Percentiles rank a stretch among this genome's conserved stretches.
Conservation (phyloP, 371 early-diverging fungal species). For the Synchytrium microbalum region DNA sequence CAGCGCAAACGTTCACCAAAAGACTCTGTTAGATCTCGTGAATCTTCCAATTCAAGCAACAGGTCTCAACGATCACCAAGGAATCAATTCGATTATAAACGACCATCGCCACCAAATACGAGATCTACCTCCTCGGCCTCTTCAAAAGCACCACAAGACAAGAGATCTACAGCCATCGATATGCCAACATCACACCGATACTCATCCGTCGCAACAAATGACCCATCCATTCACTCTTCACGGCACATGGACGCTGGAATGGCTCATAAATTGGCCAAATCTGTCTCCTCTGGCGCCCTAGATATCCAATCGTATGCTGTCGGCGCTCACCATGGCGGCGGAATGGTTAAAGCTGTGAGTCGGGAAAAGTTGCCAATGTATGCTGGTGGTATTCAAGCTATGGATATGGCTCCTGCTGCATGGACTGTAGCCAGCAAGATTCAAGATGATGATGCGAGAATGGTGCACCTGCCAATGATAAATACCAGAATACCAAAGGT, state of each 20-base stretch:
- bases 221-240: not conserved
- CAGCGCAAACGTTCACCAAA: no score
- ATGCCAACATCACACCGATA: not conserved
- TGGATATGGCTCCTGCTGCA: not conserved
- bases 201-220: not conserved
- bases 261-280: not conserved
- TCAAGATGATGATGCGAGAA: no score
- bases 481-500: not conserved
- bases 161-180: not conserved
- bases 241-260: not conserved
- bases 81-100: no score
- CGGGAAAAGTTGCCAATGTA: not conserved
- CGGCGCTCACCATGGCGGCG: not conserved
- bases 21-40: no score
- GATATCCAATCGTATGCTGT: not conserved
- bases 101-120: no score
- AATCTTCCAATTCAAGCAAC: no score
- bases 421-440: slow-evolving; percentile 1
- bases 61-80: no score
- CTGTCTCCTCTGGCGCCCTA: not conserved
- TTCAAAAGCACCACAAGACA: no score
- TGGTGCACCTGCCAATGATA: not conserved
- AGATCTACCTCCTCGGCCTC: no score
- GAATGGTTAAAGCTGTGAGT: not conserved
- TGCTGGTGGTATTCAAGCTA: not conserved